A percentile compares a stretch with the other conserved stretches of the same genome.
These are phyloP conservation scores for Nakataea oryzae DNA, from an alignment of 2,329 filamentous ascomycete species.

Conservation along the genomic window DNA sequence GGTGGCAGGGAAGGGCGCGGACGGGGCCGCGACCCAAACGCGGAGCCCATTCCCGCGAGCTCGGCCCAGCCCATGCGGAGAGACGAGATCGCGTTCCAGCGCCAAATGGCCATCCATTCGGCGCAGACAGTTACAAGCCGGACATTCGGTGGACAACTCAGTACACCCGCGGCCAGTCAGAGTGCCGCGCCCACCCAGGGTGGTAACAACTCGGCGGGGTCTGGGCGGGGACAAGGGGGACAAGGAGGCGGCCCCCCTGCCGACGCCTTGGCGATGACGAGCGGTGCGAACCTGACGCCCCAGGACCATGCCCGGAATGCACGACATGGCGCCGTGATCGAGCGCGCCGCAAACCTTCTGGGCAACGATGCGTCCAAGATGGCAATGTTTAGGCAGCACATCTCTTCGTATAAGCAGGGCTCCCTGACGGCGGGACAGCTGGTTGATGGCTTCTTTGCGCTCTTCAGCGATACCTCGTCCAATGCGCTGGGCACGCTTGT, in stretches of 20 bases:
- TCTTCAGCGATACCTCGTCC: slow-evolving; percentile 70
- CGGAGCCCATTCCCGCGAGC: slow-evolving; percentile 65
- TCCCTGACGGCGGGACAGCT: slow-evolving; percentile 63
- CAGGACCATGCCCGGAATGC: slow-evolving; percentile 73
- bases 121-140: slow-evolving; percentile 70
- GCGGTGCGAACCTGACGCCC: slow-evolving; percentile 46
- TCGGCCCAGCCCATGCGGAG: slow-evolving; percentile 72
- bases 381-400: slow-evolving; percentile 62
- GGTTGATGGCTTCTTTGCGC: slow-evolving; percentile 76
- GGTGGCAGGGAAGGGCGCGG: slow-evolving; percentile 32
- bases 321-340: slow-evolving; percentile 75
- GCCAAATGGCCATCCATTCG: slow-evolving; percentile 84
- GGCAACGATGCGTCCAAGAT: slow-evolving; percentile 69
- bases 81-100: slow-evolving; percentile 84
- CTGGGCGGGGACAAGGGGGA: not conserved
- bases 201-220: not conserved
- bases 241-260: slow-evolving; percentile 8
- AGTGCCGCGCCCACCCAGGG: not conserved
- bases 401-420: slow-evolving; percentile 68
- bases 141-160: slow-evolving; percentile 78
- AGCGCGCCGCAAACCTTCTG: slow-evolving; percentile 73
- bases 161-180: slow-evolving; percentile 31
- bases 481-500: slow-evolving; percentile 79
- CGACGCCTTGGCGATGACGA: slow-evolving; percentile 37
- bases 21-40: slow-evolving; percentile 77